Conservation (phyloP, 2,329 filamentous ascomycete species). For the Sporothrix schenckii region DNA sequence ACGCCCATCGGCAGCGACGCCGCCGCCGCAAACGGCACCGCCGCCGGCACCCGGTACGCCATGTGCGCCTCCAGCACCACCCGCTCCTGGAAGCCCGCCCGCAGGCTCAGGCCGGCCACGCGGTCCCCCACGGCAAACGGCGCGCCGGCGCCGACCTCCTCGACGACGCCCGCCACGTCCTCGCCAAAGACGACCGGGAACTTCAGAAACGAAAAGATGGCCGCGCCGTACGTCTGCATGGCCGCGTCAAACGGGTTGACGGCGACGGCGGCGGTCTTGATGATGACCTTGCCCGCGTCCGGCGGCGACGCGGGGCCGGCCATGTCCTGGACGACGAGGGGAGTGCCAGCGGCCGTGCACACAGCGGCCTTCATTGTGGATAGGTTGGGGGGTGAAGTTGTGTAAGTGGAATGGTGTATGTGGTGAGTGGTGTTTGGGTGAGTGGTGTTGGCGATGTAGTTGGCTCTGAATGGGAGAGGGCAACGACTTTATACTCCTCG, state of each 20-base stretch:
- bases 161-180: slow-evolving; percentile 38
- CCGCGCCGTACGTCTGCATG: slow-evolving; percentile 39
- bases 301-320: not conserved
- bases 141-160: slow-evolving; percentile 32
- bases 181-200: slow-evolving; percentile 38
- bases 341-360: not conserved
- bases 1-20: slow-evolving; percentile 18
- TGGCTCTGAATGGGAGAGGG: no score
- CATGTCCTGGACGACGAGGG: slow-evolving; percentile 1
- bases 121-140: not conserved
- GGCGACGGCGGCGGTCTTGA: slow-evolving; percentile 37
- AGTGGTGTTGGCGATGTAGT: not conserved
- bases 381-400: no score
- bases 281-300: slow-evolving; percentile 31
- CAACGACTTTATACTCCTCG: no score
- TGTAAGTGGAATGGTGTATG: not conserved
- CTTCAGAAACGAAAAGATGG: slow-evolving; percentile 34
- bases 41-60: not conserved
- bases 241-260: slow-evolving; percentile 40
- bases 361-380: slow-evolving; percentile 10
- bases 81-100: slow-evolving; percentile 2
- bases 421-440: not conserved
- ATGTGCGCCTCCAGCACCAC: not conserved
- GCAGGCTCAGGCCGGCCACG: not conserved
- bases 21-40: not conserved